These are phyloP conservation scores for Fragilaria crotonensis DNA, from an alignment of 108 stramenopile species.

Conservation along the genomic window DNA sequence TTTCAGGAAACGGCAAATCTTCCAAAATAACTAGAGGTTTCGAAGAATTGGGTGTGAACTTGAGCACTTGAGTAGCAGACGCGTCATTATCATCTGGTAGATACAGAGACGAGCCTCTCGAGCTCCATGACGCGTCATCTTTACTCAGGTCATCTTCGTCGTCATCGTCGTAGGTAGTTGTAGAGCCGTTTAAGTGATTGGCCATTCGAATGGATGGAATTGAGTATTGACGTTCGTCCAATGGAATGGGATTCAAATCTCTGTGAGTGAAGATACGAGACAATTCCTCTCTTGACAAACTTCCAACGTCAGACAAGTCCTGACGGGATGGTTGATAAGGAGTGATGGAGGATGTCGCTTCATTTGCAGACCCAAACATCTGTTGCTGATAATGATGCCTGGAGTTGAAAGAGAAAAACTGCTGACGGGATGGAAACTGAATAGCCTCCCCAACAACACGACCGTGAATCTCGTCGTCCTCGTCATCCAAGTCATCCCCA, in stretches of 20 bases:
- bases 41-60: constrained; percentile 2
- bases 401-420: constrained; percentile 2
- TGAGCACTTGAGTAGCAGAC: background rate
- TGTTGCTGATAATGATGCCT: background rate
- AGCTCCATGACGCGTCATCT: constrained; percentile 8
- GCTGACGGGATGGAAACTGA: background rate
- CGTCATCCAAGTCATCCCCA: background rate
- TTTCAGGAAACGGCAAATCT: background rate
- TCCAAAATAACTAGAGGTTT: background rate
- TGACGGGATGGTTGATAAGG: constrained; percentile 7
- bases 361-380: background rate
- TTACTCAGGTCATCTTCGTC: constrained; percentile 7
- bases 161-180: constrained; percentile 14
- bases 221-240: constrained; percentile 12
- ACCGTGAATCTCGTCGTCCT: too few relatives aligned
- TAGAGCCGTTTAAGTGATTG: constrained; percentile 9
- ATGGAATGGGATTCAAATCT: constrained; percentile 7
- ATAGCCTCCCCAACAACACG: background rate
- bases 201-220: constrained; percentile 22
- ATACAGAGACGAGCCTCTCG: constrained; percentile 11
- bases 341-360: background rate
- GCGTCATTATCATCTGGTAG: constrained; percentile 7
- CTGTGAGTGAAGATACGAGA: background rate
- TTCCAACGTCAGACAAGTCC: background rate
- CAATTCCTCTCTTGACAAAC: background rate